Percentiles rank a stretch among this genome's conserved stretches.
These are phyloP conservation scores for Phoma sp. DNA, from an alignment of 2,329 filamentous ascomycete species.

Conservation along the genomic window DNA sequence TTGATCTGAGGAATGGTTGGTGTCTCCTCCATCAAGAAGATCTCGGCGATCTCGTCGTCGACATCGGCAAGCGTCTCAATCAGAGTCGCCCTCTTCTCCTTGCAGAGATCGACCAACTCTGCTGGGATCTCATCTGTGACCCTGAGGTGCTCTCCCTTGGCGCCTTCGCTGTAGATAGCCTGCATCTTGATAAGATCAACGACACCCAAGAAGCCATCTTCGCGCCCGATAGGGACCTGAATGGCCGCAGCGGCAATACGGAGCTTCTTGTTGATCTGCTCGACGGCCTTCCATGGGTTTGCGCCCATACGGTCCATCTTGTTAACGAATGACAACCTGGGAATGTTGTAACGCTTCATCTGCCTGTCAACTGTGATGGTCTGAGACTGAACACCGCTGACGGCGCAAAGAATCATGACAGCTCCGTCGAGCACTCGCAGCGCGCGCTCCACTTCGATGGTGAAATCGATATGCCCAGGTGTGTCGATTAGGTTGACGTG, in stretches of 20 bases:
- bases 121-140: slow-evolving; percentile 81
- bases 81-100: slow-evolving; percentile 82
- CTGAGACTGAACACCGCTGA: slow-evolving; percentile 95
- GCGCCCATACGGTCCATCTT: slow-evolving; percentile 99
- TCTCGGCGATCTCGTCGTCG: slow-evolving; percentile 95
- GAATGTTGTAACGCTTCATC: slow-evolving; percentile 98
- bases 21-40: slow-evolving; percentile 86
- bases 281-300: slow-evolving; percentile 96
- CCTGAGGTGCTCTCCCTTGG: slow-evolving; percentile 75
- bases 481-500: slow-evolving; percentile 99
- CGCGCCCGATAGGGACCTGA: slow-evolving; percentile 90
- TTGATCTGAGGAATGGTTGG: slow-evolving; percentile 86
- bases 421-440: slow-evolving; percentile 94
- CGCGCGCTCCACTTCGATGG: slow-evolving; percentile 96
- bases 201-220: slow-evolving; percentile 91
- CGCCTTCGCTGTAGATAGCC: slow-evolving; percentile 89
- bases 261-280: slow-evolving; percentile 96
- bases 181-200: slow-evolving; percentile 93
- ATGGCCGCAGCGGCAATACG: slow-evolving; percentile 91
- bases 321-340: slow-evolving; percentile 94
- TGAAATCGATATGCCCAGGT: slow-evolving; percentile 98
- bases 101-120: slow-evolving; percentile 75
- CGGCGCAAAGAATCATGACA: slow-evolving; percentile 97
- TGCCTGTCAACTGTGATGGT: slow-evolving; percentile 98
- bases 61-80: slow-evolving; percentile 97